Conservation (phyloP, 441 rosid genomes). For the Raphanus hybrid region DNA sequence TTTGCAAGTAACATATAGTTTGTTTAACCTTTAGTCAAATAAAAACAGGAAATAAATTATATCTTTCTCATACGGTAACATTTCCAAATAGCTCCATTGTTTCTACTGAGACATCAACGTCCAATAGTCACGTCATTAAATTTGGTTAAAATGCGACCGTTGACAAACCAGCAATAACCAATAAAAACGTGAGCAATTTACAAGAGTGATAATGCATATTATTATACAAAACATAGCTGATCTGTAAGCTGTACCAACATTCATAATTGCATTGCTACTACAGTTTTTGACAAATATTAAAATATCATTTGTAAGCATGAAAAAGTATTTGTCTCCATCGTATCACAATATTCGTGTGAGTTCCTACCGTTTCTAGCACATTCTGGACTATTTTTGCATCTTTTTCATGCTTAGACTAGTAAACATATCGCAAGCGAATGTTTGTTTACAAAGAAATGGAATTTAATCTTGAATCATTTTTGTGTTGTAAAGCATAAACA, state of each 20-base stretch:
- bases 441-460: not conserved
- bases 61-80: not conserved
- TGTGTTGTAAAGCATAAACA: not conserved
- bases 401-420: not conserved
- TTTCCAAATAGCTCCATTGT: slow-evolving; percentile 15
- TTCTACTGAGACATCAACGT: slow-evolving; percentile 9
- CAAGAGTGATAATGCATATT: not conserved
- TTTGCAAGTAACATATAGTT: not conserved
- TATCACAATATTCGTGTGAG: slow-evolving; percentile 1
- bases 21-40: not conserved
- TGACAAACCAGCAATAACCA: slow-evolving; percentile 20
- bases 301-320: not conserved
- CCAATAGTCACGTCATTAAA: slow-evolving; percentile 16
- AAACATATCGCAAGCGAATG: not conserved
- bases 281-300: not conserved
- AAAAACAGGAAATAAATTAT: not conserved
- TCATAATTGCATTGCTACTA: not conserved
- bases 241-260: slow-evolving; percentile 20
- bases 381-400: slow-evolving; percentile 10
- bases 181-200: slow-evolving; percentile 23
- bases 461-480: not conserved
- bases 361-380: slow-evolving; percentile 13
- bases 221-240: not conserved
- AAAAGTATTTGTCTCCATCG: slow-evolving; percentile 27
- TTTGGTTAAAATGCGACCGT: slow-evolving; percentile 23